Percentiles rank a stretch among this genome's conserved stretches.
Evolutionary conservation across 768 basidiomycete genomes (phyloP).

Genomic region (Boletellus sp.): DNA sequence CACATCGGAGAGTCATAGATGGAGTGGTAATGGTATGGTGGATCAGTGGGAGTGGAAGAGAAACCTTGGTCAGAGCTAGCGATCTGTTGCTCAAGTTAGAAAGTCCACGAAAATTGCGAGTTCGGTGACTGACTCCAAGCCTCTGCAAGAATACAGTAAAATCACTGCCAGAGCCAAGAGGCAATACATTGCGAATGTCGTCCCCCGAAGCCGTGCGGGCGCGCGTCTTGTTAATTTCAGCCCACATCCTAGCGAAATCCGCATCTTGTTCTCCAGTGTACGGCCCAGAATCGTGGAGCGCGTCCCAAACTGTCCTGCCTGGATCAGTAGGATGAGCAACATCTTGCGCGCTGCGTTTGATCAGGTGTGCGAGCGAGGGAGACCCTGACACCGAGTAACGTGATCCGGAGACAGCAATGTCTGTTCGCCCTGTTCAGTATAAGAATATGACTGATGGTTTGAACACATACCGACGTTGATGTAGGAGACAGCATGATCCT

Average conservation of each 20-base stretch:
- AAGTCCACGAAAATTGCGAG: neutral
- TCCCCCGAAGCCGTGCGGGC: conserved; percentile 23
- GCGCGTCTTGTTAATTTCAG: conserved; percentile 28
- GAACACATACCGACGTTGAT: conserved; percentile 65
- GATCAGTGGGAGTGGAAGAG: conserved; percentile 40
- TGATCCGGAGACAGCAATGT: conserved; percentile 53
- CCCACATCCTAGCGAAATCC: conserved; percentile 41
- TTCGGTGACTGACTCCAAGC: conserved; percentile 44
- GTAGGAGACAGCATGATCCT: conserved; percentile 79
- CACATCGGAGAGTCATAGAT: conserved; percentile 71
- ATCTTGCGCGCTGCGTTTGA: conserved; percentile 63
- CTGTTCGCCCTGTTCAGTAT: conserved; percentile 32
- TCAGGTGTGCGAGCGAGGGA: conserved; percentile 77
- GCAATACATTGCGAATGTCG: conserved; percentile 41
- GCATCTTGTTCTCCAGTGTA: conserved; percentile 39
- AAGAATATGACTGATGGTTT: conserved; percentile 31
- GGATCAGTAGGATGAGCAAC: conserved; percentile 68
- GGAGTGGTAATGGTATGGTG: conserved; percentile 73
- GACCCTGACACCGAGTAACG: conserved; percentile 53
- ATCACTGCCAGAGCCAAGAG: conserved; percentile 87
- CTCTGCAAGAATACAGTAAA: conserved; percentile 90
- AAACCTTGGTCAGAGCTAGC: conserved; percentile 36
- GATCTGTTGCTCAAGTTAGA: conserved; percentile 20
- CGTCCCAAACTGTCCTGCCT: conserved; percentile 76
- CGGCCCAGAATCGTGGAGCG: conserved; percentile 49